A percentile compares a stretch with the other conserved stretches of the same genome.
These are phyloP conservation scores for Yarrowia sp. DNA, from an alignment of 805 yeast genomes.

Conservation along the genomic window DNA sequence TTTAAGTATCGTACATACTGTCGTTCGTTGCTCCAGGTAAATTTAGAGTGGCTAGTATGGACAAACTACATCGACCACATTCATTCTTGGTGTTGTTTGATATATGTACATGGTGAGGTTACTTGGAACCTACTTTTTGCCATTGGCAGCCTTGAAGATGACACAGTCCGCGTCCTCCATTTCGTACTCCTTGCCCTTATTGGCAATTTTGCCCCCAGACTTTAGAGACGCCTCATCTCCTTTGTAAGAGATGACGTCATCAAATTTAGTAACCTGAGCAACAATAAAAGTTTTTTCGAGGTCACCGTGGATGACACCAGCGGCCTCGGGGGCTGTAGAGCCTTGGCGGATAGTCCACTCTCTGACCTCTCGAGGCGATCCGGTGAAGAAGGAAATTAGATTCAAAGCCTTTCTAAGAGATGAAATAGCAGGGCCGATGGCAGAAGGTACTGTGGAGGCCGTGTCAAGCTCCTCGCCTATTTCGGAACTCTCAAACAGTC, in stretches of 20 bases:
- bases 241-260: conserved; percentile 51
- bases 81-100: neutral
- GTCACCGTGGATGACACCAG: conserved; percentile 86
- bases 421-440: conserved; percentile 55
- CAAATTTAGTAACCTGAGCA: conserved; percentile 70
- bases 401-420: conserved; percentile 67
- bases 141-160: conserved; percentile 53
- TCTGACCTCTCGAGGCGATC: conserved; percentile 79
- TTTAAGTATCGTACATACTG: no score
- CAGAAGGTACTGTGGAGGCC: conserved; percentile 28
- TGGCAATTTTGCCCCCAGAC: conserved; percentile 56
- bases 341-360: conserved; percentile 85
- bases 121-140: conserved; percentile 6
- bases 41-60: no score
- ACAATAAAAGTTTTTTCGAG: conserved; percentile 74
- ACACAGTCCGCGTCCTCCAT: conserved; percentile 85
- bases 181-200: conserved; percentile 72
- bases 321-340: conserved; percentile 82
- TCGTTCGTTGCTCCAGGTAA: no score
- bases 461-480: conserved; percentile 38
- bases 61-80: no score
- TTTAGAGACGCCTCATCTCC: conserved; percentile 55
- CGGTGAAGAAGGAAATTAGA: conserved; percentile 80
- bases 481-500: conserved; percentile 50
- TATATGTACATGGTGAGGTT: neutral